These are phyloP conservation scores for Gremmenia infestans DNA, from an alignment of 2,329 filamentous ascomycete species.

Conservation along the genomic window DNA sequence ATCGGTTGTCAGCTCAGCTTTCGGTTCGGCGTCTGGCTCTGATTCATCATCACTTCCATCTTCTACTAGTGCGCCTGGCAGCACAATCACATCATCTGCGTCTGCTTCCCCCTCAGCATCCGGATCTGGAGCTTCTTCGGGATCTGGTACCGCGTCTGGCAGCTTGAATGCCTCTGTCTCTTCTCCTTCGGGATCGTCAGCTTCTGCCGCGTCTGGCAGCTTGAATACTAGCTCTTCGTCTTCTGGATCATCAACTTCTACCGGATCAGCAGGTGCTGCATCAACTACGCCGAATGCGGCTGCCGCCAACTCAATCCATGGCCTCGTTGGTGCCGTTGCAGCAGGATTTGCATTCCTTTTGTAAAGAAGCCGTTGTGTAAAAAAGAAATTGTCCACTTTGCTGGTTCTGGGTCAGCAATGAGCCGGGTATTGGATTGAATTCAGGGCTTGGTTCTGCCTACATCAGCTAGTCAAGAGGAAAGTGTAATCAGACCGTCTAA, in stretches of 20 bases:
- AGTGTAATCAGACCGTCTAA: too few relatives aligned
- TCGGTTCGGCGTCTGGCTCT: background rate
- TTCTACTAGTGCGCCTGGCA: background rate
- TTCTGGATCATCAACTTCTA: background rate
- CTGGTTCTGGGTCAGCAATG: background rate
- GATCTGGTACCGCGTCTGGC: background rate
- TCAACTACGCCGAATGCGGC: background rate
- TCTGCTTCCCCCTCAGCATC: background rate
- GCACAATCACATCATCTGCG: background rate
- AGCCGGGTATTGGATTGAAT: background rate
- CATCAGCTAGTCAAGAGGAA: too few relatives aligned
- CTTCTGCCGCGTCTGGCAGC: background rate
- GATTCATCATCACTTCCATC: background rate
- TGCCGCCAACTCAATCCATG: background rate
- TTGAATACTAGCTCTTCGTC: background rate
- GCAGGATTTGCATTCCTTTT: slow-evolving; percentile 11
- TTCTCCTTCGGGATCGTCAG: background rate
- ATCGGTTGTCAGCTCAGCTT: background rate
- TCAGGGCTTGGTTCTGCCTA: too few relatives aligned
- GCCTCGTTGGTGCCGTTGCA: slow-evolving; percentile 8
- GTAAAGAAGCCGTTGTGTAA: slow-evolving; percentile 5
- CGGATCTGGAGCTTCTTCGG: too few relatives aligned
- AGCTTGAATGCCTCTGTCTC: background rate
- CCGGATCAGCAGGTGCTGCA: background rate
- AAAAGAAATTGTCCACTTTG: background rate